These are phyloP conservation scores for Dentipellis sp. DNA, from an alignment of 768 basidiomycete species.

Conservation along the genomic window DNA sequence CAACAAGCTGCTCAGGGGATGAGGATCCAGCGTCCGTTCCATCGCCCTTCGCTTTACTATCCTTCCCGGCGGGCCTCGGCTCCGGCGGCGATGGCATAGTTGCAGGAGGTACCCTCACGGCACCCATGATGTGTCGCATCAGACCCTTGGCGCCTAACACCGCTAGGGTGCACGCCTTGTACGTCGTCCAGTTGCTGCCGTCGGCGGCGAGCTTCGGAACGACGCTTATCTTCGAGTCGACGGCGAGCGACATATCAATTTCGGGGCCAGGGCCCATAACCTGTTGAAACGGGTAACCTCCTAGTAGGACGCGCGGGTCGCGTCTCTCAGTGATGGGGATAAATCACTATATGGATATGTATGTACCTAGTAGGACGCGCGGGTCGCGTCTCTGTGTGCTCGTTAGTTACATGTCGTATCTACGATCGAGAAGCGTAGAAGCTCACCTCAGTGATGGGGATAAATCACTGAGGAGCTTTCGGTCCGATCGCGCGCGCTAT, in stretches of 20 bases:
- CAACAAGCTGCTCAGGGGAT: background rate
- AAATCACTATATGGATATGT: no score
- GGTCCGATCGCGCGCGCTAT: no score
- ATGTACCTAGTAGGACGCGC: no score
- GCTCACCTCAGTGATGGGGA: no score
- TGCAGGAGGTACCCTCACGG: background rate
- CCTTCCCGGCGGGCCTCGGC: background rate
- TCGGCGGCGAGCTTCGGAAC: background rate
- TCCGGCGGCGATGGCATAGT: background rate
- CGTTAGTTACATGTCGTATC: no score
- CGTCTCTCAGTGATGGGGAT: no score
- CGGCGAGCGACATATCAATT: background rate
- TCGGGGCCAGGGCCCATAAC: slow-evolving; percentile 6
- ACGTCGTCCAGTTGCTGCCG: background rate
- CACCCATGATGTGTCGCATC: background rate
- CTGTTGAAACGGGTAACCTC: no score
- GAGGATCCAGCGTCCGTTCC: no score
- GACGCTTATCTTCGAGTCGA: background rate
- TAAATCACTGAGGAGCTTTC: no score
- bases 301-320: no score
- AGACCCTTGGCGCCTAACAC: background rate
- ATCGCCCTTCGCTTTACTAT: background rate
- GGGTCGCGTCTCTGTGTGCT: no score
- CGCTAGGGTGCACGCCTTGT: background rate
- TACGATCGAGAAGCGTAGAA: no score